Evolutionary conservation across 2,329 filamentous ascomycete species (phyloP), one percentile per base, ranked within the genome.

Genomic region (Fusarium nygamai): DNA sequence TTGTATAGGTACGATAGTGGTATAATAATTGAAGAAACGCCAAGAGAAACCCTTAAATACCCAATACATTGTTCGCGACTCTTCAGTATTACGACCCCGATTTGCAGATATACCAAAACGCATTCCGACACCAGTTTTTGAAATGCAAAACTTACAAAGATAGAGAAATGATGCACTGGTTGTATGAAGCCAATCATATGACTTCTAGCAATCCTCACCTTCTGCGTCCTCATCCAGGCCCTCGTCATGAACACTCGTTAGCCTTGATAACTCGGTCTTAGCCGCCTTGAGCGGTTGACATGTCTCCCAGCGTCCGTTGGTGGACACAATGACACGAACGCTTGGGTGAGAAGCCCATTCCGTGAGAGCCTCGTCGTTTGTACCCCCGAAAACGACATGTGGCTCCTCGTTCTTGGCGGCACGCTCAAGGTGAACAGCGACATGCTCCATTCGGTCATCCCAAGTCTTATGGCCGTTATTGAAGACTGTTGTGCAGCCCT

Each of bases 401-500:
- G 73, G 66, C 69, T 80, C 79, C 39, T 77, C 58, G 16, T 72
- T 73, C 8, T 67, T 69, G 24, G 78, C 84, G 1, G 83, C 84
- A 41, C 62, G 71, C 53, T 96, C 94, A 51, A 96, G 87, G 81
- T 98, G 95, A 67, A 90, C 88, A 1, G 93, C 94, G 6, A 97
- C 90, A 82, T 98, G 95, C 81, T 98, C 95, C 91, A 97, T 94
- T 31, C 93, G 88, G 65, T 92, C 88, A 67, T 96, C 93, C 95
- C 95, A 98, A 17, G 90, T 90, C 11, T 85, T 87, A 1, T 80
- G 69, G 0, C 92, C 93, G 11, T 85, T 81, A 78, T 85, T 81
- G 78, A 97, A 97, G 2, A 81, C 80, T 17, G 66, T 58, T 3
- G 72, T 78, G 81, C 95, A 98, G 70, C 88, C 89, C 0, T 80